These are phyloP conservation scores for Avena eriantha DNA, from an alignment of 176 grass and related monocot genomes.

Conservation along the genomic window DNA sequence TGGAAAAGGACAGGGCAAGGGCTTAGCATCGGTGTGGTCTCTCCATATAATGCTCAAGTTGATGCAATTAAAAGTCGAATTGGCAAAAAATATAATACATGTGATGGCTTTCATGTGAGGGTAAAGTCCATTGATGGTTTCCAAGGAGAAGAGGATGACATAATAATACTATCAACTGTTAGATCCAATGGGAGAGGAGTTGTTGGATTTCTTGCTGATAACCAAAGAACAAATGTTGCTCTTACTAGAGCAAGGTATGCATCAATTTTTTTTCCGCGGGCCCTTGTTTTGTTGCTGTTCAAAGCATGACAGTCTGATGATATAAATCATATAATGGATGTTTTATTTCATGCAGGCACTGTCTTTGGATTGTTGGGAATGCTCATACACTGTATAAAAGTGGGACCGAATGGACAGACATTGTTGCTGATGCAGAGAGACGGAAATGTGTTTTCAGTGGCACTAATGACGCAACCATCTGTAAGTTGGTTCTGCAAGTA, in stretches of 20 bases:
- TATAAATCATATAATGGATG: neutral
- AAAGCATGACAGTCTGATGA: neutral
- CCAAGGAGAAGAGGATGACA: constrained; percentile 79
- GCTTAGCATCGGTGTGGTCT: constrained; percentile 67
- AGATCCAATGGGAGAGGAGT: constrained; percentile 54
- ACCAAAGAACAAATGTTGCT: constrained; percentile 78
- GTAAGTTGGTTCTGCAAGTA: constrained; percentile 59
- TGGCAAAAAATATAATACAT: constrained; percentile 49
- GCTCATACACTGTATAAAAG: constrained; percentile 54
- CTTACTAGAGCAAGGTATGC: constrained; percentile 81
- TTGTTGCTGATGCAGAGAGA: constrained; percentile 57
- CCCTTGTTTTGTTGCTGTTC: constrained; percentile 19
- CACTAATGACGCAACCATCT: constrained; percentile 47
- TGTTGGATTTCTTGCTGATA: constrained; percentile 73
- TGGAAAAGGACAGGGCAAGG: constrained; percentile 42
- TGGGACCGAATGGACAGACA: constrained; percentile 59
- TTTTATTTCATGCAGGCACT: constrained; percentile 66
- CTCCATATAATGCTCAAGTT: constrained; percentile 76
- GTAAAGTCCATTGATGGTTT: constrained; percentile 81
- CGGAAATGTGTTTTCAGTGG: constrained; percentile 54
- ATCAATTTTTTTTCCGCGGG: neutral
- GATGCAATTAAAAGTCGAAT: constrained; percentile 58
- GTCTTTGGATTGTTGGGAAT: constrained; percentile 85
- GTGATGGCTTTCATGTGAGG: constrained; percentile 60
- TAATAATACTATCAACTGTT: constrained; percentile 83